Percentiles rank a stretch among this genome's conserved stretches.
phyloP scores from a whole-genome alignment of 2,329 filamentous ascomycete genomes.

The Lachnellula occidentalis region DNA sequence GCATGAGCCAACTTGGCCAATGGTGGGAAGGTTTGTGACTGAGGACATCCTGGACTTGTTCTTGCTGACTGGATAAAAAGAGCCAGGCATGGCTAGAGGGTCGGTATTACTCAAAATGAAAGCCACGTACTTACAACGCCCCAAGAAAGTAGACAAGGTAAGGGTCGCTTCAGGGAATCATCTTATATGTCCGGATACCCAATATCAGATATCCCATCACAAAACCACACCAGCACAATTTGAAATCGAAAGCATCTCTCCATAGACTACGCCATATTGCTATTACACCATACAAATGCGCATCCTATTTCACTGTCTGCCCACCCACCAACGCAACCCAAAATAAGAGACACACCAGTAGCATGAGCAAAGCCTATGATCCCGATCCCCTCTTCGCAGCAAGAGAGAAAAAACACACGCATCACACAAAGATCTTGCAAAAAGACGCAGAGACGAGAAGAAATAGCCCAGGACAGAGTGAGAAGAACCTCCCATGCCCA shows the following conservation, averaged over 20 bases:
- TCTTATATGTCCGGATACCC: background rate
- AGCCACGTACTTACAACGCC: background rate
- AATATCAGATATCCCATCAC: background rate
- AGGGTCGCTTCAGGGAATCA: background rate
- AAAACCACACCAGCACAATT: background rate
- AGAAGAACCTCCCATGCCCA: conserved; percentile 26
- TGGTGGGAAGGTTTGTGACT: no score
- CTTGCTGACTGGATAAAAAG: no score
- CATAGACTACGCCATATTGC: conserved; percentile 35
- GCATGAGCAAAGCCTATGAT: conserved; percentile 24
- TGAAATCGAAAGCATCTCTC: conserved; percentile 28
- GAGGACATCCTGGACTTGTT: no score
- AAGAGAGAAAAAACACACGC: conserved; percentile 23
- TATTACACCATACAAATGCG: conserved; percentile 36
- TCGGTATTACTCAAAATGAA: background rate
- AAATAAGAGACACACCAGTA: conserved; percentile 24
- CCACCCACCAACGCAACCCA: conserved; percentile 21
- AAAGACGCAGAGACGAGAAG: conserved; percentile 26
- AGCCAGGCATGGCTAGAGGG: no score
- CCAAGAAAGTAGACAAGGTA: background rate
- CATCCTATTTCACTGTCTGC: conserved; percentile 26
- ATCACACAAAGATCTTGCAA: conserved; percentile 30
- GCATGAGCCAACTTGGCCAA: no score
- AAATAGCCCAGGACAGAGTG: conserved; percentile 29
- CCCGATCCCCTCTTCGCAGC: conserved; percentile 26